Percentiles rank a stretch among this genome's conserved stretches.
phyloP scores from a whole-genome alignment of 148 eudicot species.

The Fallopia convolvulus region DNA sequence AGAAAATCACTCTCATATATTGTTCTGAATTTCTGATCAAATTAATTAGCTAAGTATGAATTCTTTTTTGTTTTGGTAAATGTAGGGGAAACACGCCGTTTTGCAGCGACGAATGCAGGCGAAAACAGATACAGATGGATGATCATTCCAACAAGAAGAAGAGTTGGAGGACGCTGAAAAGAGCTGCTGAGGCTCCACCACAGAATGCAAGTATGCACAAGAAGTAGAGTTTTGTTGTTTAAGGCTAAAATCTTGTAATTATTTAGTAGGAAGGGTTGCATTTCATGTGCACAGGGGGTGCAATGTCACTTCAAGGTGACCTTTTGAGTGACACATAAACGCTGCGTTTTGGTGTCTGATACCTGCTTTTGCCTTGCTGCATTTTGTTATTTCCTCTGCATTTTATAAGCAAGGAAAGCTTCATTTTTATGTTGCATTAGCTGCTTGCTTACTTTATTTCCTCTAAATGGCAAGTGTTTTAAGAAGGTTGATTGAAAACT shows the following conservation, averaged over 20 bases:
- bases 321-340: no score
- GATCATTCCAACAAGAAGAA: slow-evolving; percentile 22
- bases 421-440: neutral
- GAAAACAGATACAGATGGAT: slow-evolving; percentile 38
- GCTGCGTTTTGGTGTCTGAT: no score
- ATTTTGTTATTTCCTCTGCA: neutral
- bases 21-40: neutral
- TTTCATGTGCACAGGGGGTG: neutral
- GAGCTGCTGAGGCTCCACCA: slow-evolving; percentile 1
- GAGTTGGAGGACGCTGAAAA: neutral
- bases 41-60: neutral
- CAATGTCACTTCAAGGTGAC: no score
- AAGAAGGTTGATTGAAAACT: neutral
- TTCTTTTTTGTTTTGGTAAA: neutral
- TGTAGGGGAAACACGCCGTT: slow-evolving; percentile 53
- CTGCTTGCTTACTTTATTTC: neutral
- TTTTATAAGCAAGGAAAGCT: neutral
- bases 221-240: neutral
- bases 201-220: neutral
- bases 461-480: neutral
- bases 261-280: neutral
- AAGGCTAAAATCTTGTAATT: neutral
- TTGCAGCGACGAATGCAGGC: slow-evolving; percentile 52
- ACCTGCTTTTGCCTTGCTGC: no score
- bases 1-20: neutral